phyloP scores from a whole-genome alignment of 108 stramenopile species.

The Cyclotella cryptica region DNA sequence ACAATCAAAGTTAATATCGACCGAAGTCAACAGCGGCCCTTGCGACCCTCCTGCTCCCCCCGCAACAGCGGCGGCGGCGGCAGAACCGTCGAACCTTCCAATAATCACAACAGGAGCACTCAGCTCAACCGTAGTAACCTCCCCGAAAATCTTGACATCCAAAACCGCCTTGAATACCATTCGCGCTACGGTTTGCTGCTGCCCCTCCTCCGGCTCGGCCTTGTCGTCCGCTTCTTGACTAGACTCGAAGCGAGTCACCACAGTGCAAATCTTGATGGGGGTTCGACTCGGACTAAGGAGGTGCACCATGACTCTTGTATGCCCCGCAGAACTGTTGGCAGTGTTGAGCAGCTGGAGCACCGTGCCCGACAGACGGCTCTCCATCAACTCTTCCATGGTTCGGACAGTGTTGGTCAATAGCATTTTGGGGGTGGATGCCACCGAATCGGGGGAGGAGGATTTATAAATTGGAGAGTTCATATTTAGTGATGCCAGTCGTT shows the following conservation, averaged over 20 bases:
- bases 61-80: neutral
- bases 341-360: constrained; percentile 1
- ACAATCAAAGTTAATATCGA: constrained; percentile 39
- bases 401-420: constrained; percentile 12
- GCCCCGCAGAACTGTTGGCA: neutral
- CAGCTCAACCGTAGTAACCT: constrained; percentile 19
- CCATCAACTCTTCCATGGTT: constrained; percentile 35
- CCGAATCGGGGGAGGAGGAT: neutral
- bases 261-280: constrained; percentile 19
- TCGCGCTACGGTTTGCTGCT: neutral
- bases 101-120: constrained; percentile 21
- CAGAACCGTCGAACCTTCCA: constrained; percentile 21
- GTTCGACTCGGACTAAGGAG: constrained; percentile 24
- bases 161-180: constrained; percentile 31
- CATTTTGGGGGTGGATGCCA: constrained; percentile 2
- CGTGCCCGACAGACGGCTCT: constrained; percentile 13
- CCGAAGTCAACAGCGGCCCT: constrained; percentile 10
- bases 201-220: neutral
- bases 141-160: constrained; percentile 23
- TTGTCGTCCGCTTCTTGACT: neutral
- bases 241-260: constrained; percentile 23
- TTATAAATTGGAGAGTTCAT: constrained; percentile 26
- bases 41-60: neutral
- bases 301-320: constrained; percentile 4
- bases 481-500: constrained; percentile 8